Evolutionary conservation across 2,329 filamentous ascomycete genomes (phyloP), one percentile per base, ranked within the genome.

Genomic region (Epicoccum nigrum): DNA sequence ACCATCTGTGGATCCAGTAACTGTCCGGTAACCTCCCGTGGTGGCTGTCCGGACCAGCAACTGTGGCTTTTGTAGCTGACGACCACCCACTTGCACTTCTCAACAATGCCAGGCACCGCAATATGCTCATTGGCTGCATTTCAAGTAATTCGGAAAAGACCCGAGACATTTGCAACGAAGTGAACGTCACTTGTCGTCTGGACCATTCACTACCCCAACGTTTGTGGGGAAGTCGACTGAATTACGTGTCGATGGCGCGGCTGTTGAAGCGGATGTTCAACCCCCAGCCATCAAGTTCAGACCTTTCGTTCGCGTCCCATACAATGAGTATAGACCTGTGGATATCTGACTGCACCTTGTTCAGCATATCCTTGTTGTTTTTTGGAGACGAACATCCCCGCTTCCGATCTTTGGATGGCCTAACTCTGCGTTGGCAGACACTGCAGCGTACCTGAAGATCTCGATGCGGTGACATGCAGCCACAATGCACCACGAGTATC

Each of bases 361-460:
- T 52, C 37, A 52, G 33, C 38, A n/a, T 23, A 38, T 35, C 31
- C 31, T 31, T 37, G 17, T 15, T 35, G n/a, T 38, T 37, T 37
- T n/a, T n/a, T n/a, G n/a, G 48, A 41, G 25, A 25, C 23, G 6
- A 27, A 43, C 27, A 15, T 38, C 32, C 49, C 27, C 21, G 38
- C 28, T 33, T 19, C 31, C 21, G 43, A 47, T 42, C 37, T 38
- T 23, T 42, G 21, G 35, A 20, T 30, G 31, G 48, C 19, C 20
- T 51, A 19, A 27, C 31, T 42, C 43, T 46, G 20, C 38, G 27
- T 34, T 47, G 43, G 43, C 31, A 43, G 43, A 21, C 43, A 43
- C 38, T 42, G 43, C 49, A 46, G 44, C 30, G 43, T 52, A 28
- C 51, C 51, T 54, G 45, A 45, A 48, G 30, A 54, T 54, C 40